Conservation (phyloP, 257 asterid genomes). For the Lycium barbarum region DNA sequence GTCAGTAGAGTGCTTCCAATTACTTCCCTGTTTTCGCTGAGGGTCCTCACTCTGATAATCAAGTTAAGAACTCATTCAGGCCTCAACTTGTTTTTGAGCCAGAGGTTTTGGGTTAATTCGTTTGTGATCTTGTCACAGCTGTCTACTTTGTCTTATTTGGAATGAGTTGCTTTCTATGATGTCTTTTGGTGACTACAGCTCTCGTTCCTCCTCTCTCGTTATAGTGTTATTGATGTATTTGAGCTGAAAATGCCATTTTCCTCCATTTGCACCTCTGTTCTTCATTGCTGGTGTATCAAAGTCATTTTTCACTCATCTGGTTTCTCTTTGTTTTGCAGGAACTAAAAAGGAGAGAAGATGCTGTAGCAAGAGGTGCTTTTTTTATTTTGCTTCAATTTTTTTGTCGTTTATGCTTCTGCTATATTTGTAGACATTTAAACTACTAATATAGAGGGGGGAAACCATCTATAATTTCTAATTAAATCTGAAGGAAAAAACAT, state of each 20-base stretch:
- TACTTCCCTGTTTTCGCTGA: neutral
- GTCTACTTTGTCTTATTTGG: neutral
- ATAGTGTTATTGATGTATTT: neutral
- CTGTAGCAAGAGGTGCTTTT: constrained; percentile 79
- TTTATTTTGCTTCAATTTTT: constrained; percentile 28
- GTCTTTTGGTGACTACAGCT: neutral
- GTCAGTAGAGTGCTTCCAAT: neutral
- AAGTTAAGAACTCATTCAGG: neutral
- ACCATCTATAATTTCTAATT: neutral
- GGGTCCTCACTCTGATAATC: neutral
- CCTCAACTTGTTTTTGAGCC: neutral
- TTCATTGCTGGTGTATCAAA: neutral
- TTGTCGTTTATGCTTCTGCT: neutral
- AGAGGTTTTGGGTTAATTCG: neutral
- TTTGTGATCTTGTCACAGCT: neutral
- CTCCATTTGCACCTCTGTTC: neutral
- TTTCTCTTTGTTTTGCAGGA: constrained; percentile 28
- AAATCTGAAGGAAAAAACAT: constrained; percentile 2
- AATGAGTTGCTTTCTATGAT: neutral
- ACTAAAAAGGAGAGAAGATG: constrained; percentile 40
- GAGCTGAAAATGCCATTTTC: constrained; percentile 7
- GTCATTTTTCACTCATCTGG: constrained; percentile 12
- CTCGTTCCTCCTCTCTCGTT: constrained; percentile 14
- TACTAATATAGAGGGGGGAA: constrained; percentile 9
- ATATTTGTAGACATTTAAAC: neutral